phyloP scores from a whole-genome alignment of 1,139 yeast genomes.

The Hyphopichia wangnamkhiaoensis region DNA sequence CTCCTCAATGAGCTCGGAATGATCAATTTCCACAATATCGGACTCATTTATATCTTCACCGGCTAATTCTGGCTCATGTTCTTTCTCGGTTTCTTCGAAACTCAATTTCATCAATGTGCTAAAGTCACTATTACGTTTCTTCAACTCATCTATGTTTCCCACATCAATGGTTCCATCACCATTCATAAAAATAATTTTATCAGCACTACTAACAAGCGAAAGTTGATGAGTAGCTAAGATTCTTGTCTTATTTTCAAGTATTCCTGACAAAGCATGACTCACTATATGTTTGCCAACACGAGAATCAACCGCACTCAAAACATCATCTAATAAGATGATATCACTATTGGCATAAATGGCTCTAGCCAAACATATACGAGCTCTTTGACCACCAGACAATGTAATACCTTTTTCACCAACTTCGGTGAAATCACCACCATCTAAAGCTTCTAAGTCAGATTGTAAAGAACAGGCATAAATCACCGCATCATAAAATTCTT shows the following conservation, averaged over 20 bases:
- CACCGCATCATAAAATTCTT: constrained; percentile 17
- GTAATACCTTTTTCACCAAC: constrained; percentile 29
- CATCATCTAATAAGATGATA: constrained; percentile 25
- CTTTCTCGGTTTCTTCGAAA: constrained; percentile 14
- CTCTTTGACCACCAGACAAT: constrained; percentile 28
- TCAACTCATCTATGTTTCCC: constrained; percentile 19
- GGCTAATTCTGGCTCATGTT: constrained; percentile 10
- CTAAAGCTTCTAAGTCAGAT: constrained; percentile 20
- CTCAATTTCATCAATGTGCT: constrained; percentile 16
- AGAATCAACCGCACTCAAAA: constrained; percentile 26
- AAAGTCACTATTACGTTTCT: constrained; percentile 13
- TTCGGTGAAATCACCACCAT: constrained; percentile 24
- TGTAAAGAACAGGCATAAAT: constrained; percentile 26
- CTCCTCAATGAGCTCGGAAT: no score
- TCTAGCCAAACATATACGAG: constrained; percentile 26
- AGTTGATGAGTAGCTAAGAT: constrained; percentile 28
- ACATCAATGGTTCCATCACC: constrained; percentile 22
- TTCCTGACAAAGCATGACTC: constrained; percentile 17
- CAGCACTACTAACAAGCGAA: constrained; percentile 20
- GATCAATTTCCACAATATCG: no score
- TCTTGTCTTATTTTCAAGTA: constrained; percentile 18
- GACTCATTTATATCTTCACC: no score
- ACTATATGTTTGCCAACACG: constrained; percentile 25
- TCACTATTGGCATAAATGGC: constrained; percentile 21
- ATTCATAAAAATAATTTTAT: constrained; percentile 19